Conservation (phyloP, 1,284 basidiomycete genomes). For the Fomitopsis schrenkii region DNA sequence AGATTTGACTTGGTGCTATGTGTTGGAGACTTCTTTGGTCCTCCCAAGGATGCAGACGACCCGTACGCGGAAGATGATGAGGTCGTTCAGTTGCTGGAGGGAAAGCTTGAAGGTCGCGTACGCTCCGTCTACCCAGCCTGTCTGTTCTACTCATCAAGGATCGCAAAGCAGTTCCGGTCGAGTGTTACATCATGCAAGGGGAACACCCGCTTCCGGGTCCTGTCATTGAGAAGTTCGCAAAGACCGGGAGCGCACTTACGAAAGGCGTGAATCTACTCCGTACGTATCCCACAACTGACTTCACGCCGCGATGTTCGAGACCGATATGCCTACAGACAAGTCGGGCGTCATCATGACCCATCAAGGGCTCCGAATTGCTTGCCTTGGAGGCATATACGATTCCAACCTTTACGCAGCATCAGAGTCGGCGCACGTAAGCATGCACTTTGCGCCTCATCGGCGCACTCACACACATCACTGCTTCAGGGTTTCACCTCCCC, state of each 20-base stretch:
- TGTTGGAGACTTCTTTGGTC: slow-evolving; percentile 88
- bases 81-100: slow-evolving; percentile 56
- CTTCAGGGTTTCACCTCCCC: slow-evolving; percentile 68
- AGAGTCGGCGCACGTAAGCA: slow-evolving; percentile 57
- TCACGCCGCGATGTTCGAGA: not conserved
- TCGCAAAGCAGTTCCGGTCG: slow-evolving; percentile 65
- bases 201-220: slow-evolving; percentile 65
- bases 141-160: slow-evolving; percentile 1
- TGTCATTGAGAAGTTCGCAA: slow-evolving; percentile 71
- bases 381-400: slow-evolving; percentile 77
- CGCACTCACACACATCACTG: not conserved
- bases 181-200: slow-evolving; percentile 92
- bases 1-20: slow-evolving; percentile 90
- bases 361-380: slow-evolving; percentile 82
- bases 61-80: slow-evolving; percentile 44
- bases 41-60: slow-evolving; percentile 40
- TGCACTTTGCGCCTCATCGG: not conserved
- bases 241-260: slow-evolving; percentile 75
- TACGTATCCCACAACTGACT: slow-evolving; percentile 35
- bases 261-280: slow-evolving; percentile 83
- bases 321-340: slow-evolving; percentile 53
- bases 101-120: slow-evolving; percentile 55
- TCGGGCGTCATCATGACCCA: slow-evolving; percentile 80
- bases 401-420: slow-evolving; percentile 49
- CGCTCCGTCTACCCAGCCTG: not conserved